Base-by-base conservation (phyloP, 2,329 filamentous ascomycete genomes). In the Colletotrichum echinochloae region DNA sequence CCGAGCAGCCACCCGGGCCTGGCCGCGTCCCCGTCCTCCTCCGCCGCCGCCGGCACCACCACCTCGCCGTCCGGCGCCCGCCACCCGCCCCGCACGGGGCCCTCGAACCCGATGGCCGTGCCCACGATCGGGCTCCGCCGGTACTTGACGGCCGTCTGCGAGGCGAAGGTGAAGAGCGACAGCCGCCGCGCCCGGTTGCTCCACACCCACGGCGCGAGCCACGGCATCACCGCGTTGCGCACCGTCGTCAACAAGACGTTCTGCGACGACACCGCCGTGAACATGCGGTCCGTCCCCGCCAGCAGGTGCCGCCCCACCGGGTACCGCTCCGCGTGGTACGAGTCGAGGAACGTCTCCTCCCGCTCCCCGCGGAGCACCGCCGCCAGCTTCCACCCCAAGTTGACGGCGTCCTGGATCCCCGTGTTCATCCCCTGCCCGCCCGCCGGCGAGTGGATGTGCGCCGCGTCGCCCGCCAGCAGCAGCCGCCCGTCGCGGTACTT, bases 251-350 rank as follows among this genome's bases (percentile, higher is more conserved):
- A 77, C 66, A 83, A 46, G 64, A 78, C 77, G 65, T 78, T 82
- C 16, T 76, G 76, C 1, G 78, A 80, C 0, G 81, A 77, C 18
- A 81, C 74, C n/a, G 78, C 76, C 35, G 75, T 79, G 67, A 86
- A 85, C 3, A 80, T 71, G 1, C 75, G 73, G 69, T 86, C 84
- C 0, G 84, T 85, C 2, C 79, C 79, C 16, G 78, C 69, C 6
- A 85, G 75, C 0, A 88, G 78, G 33, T 78, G 79, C 11, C 78
- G 72, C 0, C 85, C 86, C 46, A 87, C 83, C 3, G 83, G 81
- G 20, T 81, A 79, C 8, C 86, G 82, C 74, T 88, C 86, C 3
- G 74, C 72, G 61, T 84, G 79, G 74, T 87, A 88, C 16, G 80
- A 84, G 59, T 85, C 78, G 0, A 89, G 78, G 1, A 88, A 77